Evolutionary conservation across 495 filamentous ascomycete genomes (phyloP).

Genomic region (Aspergillus saccharolyticus): DNA sequence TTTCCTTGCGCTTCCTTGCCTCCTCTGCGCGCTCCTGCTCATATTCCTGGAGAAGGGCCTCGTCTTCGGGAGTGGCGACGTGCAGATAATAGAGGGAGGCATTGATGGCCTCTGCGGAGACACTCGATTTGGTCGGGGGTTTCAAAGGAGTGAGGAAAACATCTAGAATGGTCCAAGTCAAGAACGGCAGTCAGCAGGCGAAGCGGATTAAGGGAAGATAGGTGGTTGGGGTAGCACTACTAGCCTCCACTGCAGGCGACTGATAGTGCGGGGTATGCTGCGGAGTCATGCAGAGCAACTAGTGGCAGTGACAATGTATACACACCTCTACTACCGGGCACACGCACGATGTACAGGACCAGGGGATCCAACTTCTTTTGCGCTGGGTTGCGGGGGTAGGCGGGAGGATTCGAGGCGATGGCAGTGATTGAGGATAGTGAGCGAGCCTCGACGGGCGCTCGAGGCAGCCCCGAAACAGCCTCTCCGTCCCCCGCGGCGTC

Average conservation of each 20-base stretch:
- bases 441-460: slow-evolving; percentile 63
- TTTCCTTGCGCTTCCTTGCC: slow-evolving; percentile 43
- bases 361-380: slow-evolving; percentile 60
- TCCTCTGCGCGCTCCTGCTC: slow-evolving; percentile 38
- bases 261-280: slow-evolving; percentile 7
- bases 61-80: slow-evolving; percentile 60
- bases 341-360: slow-evolving; percentile 82
- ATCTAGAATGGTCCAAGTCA: slow-evolving; percentile 47
- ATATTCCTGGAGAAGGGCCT: slow-evolving; percentile 45
- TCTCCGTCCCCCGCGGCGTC: slow-evolving; percentile 20
- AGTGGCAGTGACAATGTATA: not conserved
- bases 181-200: slow-evolving; percentile 14
- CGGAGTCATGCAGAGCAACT: not conserved
- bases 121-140: slow-evolving; percentile 72
- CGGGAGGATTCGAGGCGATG: slow-evolving; percentile 80
- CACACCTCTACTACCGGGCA: slow-evolving; percentile 84
- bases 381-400: slow-evolving; percentile 71
- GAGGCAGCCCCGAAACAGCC: slow-evolving; percentile 19
- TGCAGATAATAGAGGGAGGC: slow-evolving; percentile 90
- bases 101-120: slow-evolving; percentile 80
- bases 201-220: not conserved
- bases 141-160: slow-evolving; percentile 90
- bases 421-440: slow-evolving; percentile 75
- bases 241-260: not conserved
- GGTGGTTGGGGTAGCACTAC: not conserved